These are phyloP conservation scores for Quercus variabilis DNA, from an alignment of 306 rosid genomes.

Conservation along the genomic window DNA sequence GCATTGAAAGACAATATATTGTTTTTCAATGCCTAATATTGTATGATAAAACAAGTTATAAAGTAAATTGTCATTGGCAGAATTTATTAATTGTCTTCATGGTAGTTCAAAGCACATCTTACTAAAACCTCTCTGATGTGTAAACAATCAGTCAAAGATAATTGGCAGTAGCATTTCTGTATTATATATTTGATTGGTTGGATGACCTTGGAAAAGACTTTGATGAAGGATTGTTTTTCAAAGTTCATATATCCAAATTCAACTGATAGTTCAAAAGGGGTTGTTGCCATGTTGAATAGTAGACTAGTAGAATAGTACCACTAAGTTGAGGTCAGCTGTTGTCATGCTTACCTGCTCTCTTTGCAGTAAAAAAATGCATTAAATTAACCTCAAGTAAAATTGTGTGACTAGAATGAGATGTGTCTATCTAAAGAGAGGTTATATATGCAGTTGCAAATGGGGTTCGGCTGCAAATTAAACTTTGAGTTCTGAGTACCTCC, in stretches of 20 bases:
- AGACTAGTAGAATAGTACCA: not conserved
- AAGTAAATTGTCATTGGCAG: not conserved
- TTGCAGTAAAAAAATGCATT: not conserved
- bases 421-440: not conserved
- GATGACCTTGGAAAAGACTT: not conserved
- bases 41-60: not conserved
- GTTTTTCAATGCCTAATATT: conserved; percentile 10
- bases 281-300: not conserved
- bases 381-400: not conserved
- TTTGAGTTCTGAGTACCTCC: no score
- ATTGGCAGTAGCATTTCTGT: not conserved
- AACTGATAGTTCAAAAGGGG: not conserved
- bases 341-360: conserved; percentile 19
- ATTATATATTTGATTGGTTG: not conserved
- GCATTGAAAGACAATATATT: no score
- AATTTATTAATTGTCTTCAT: not conserved
- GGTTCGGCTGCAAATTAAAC: no score
- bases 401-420: not conserved
- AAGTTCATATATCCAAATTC: not conserved
- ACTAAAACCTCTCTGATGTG: not conserved
- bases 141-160: not conserved
- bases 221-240: not conserved
- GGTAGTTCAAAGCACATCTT: not conserved
- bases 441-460: not conserved
- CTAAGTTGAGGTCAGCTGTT: conserved; percentile 17